Conservation (phyloP, 2,329 filamentous ascomycete genomes). For the Trichoderma harzianum region DNA sequence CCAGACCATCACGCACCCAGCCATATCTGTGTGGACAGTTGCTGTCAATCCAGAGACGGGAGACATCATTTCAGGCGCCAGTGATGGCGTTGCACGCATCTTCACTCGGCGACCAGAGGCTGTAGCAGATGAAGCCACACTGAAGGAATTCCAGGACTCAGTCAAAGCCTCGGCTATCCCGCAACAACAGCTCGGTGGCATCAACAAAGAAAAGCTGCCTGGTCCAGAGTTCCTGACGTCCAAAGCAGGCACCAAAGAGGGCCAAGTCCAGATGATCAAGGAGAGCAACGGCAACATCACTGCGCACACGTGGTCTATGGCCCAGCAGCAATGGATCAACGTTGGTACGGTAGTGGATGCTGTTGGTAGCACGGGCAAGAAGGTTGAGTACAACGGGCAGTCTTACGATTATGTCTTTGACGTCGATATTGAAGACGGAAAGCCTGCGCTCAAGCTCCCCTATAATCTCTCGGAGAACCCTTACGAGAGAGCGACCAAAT, state of each 20-base stretch:
- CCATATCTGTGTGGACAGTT: conserved; percentile 93
- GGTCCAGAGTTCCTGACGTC: conserved; percentile 80
- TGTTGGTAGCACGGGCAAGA: conserved; percentile 75
- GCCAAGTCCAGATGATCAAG: conserved; percentile 88
- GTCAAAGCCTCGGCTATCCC: conserved; percentile 83
- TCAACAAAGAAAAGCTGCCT: conserved; percentile 90
- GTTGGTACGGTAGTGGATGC: conserved; percentile 94
- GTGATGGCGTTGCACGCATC: conserved; percentile 79
- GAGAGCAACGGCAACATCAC: conserved; percentile 78
- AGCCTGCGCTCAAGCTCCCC: conserved; percentile 87
- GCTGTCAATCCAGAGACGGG: conserved; percentile 78
- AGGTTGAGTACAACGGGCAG: conserved; percentile 73
- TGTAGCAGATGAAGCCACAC: conserved; percentile 63
- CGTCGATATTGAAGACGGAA: conserved; percentile 92
- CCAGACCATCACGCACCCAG: conserved; percentile 95
- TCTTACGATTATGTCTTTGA: conserved; percentile 97
- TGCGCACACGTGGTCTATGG: conserved; percentile 80
- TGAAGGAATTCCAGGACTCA: conserved; percentile 75
- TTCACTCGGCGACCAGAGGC: conserved; percentile 73
- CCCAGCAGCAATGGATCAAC: conserved; percentile 72
- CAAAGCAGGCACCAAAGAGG: conserved; percentile 89
- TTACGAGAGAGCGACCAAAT: conserved; percentile 87
- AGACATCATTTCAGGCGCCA: conserved; percentile 91
- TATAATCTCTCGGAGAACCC: conserved; percentile 92
- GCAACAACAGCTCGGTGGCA: conserved; percentile 73